These are phyloP conservation scores for Pyrenophora seminiperda DNA, from an alignment of 2,329 filamentous ascomycete species.

Conservation along the genomic window DNA sequence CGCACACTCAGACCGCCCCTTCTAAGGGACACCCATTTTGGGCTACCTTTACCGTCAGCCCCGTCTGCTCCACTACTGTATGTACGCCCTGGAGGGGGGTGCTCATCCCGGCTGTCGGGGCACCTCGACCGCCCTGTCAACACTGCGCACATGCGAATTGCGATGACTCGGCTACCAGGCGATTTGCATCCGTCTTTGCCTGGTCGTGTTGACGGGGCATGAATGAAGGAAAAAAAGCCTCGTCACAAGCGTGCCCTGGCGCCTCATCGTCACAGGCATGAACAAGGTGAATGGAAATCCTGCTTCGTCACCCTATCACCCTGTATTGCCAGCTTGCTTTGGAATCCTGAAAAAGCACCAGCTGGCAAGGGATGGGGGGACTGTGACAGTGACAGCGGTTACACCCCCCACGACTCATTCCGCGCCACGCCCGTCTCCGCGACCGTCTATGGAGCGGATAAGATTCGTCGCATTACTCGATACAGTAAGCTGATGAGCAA, in stretches of 20 bases:
- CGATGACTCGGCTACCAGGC: constrained; percentile 36
- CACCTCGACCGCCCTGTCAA: constrained; percentile 32
- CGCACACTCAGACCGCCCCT: constrained; percentile 22
- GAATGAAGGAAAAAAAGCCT: constrained; percentile 19
- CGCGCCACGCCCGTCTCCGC: constrained; percentile 26
- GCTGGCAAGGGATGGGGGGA: constrained; percentile 8
- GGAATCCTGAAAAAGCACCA: constrained; percentile 12
- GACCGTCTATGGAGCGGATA: constrained; percentile 22
- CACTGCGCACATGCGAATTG: constrained; percentile 20
- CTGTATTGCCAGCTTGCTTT: constrained; percentile 12
- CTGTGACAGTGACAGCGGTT: constrained; percentile 19
- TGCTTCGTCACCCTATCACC: constrained; percentile 13
- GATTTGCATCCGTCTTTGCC: not conserved
- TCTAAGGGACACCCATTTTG: constrained; percentile 25
- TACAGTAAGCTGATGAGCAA: constrained; percentile 27
- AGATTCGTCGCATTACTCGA: constrained; percentile 18
- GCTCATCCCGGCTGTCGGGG: constrained; percentile 35
- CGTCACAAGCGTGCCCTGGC: constrained; percentile 20
- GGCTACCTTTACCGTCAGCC: constrained; percentile 28
- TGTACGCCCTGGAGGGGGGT: constrained; percentile 18
- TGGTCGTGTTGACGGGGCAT: too few relatives aligned
- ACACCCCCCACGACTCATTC: constrained; percentile 18
- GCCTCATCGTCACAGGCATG: constrained; percentile 1
- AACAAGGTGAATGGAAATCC: constrained; percentile 10
- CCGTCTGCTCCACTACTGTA: constrained; percentile 28